phyloP scores from a whole-genome alignment of 2,329 filamentous ascomycete genomes.

The Xylariaceae sp. region DNA sequence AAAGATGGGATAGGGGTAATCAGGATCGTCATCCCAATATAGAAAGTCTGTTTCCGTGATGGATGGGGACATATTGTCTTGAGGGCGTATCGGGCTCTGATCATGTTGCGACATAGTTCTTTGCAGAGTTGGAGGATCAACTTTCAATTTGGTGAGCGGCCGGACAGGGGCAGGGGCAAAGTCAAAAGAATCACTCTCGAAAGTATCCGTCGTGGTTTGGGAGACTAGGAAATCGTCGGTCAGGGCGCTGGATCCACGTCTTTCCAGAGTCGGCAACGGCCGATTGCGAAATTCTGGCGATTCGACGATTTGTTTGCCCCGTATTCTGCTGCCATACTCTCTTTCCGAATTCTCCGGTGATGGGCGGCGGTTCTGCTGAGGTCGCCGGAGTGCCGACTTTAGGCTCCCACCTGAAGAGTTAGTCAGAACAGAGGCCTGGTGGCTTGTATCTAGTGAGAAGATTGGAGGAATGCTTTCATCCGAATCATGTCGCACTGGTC shows the following conservation, averaged over 20 bases:
- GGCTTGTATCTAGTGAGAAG: constrained; percentile 51
- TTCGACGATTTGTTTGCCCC: constrained; percentile 37
- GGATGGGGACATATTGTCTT: constrained; percentile 37
- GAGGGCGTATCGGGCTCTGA: constrained; percentile 21
- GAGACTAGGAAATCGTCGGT: constrained; percentile 30
- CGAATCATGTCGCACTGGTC: constrained; percentile 50
- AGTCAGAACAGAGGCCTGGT: constrained; percentile 36
- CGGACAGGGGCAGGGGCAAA: constrained; percentile 7
- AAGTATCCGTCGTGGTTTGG: constrained; percentile 28
- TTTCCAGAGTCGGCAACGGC: constrained; percentile 12
- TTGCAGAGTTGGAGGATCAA: constrained; percentile 7
- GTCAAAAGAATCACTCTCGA: constrained; percentile 22
- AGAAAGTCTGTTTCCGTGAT: constrained; percentile 57
- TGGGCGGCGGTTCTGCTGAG: constrained; percentile 7
- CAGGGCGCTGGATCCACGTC: constrained; percentile 24
- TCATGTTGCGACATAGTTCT: constrained; percentile 5
- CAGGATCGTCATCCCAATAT: constrained; percentile 54
- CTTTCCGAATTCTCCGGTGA: constrained; percentile 28
- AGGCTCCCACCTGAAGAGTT: constrained; percentile 33
- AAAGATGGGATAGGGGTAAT: constrained; percentile 47
- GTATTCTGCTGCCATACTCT: constrained; percentile 45
- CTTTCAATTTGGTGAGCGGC: constrained; percentile 11
- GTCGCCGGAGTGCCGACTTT: constrained; percentile 7
- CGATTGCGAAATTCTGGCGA: constrained; percentile 22
- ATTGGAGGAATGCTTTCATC: constrained; percentile 56